Conservation (phyloP, 2,329 filamentous ascomycete species). For the Falciphora oryzae region DNA sequence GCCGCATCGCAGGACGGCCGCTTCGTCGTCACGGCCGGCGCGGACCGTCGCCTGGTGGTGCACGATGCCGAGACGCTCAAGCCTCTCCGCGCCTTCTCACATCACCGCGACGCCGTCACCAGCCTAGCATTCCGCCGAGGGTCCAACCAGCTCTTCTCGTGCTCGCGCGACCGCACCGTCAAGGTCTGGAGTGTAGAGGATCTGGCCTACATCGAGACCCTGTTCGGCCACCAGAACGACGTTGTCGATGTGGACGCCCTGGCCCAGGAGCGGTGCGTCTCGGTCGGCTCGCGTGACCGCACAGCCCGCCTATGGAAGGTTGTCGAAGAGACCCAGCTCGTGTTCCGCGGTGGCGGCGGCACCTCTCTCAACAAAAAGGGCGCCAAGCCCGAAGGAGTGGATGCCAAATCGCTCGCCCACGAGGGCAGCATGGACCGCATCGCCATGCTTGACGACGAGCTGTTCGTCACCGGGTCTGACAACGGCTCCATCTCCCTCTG, state of each 20-base stretch:
- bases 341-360: conserved; percentile 78
- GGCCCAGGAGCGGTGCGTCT: conserved; percentile 81
- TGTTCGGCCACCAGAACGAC: conserved; percentile 93
- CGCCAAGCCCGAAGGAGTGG: conserved; percentile 39
- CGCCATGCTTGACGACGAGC: conserved; percentile 80
- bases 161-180: conserved; percentile 84
- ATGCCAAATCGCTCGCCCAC: conserved; percentile 50
- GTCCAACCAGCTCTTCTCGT: conserved; percentile 88
- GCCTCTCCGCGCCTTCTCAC: conserved; percentile 77
- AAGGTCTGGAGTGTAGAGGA: conserved; percentile 94
- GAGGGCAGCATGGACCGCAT: conserved; percentile 90
- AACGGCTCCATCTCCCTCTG: conserved; percentile 83
- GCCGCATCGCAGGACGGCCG: conserved; percentile 86
- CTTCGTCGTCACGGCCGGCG: conserved; percentile 84
- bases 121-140: conserved; percentile 79
- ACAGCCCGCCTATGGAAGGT: conserved; percentile 96
- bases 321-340: conserved; percentile 87
- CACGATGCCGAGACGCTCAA: conserved; percentile 78
- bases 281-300: conserved; percentile 83
- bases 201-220: conserved; percentile 87
- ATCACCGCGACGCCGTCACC: conserved; percentile 84
- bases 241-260: conserved; percentile 80
- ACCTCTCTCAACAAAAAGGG: conserved; percentile 33
- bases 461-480: conserved; percentile 90
- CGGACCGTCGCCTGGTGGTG: conserved; percentile 77